phyloP scores from a whole-genome alignment of 2,329 filamentous ascomycete species.

The Exophiala alcalophila region DNA sequence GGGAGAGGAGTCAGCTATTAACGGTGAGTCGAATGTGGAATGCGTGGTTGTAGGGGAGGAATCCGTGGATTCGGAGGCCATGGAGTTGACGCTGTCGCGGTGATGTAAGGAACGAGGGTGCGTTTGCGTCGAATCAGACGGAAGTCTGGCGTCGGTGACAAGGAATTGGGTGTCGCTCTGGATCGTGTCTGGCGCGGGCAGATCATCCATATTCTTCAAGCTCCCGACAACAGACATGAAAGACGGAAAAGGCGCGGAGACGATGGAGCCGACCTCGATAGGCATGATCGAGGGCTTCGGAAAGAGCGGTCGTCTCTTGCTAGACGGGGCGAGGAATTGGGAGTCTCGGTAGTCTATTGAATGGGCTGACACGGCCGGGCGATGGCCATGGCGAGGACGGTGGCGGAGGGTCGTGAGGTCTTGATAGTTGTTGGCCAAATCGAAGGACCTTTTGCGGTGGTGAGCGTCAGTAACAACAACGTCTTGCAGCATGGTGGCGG shows the following conservation, averaged over 20 bases:
- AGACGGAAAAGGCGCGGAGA: conserved; percentile 29
- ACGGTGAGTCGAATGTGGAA: conserved; percentile 87
- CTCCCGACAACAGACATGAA: conserved; percentile 31
- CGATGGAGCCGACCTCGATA: conserved; percentile 26
- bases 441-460: conserved; percentile 30
- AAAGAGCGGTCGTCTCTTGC: conserved; percentile 25
- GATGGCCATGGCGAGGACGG: conserved; percentile 23
- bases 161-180: conserved; percentile 21
- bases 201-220: conserved; percentile 24
- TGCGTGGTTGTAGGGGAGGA: conserved; percentile 93
- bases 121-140: conserved; percentile 6
- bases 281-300: conserved; percentile 27
- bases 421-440: conserved; percentile 23
- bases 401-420: conserved; percentile 13
- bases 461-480: conserved; percentile 26
- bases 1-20: conserved; percentile 84
- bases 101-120: conserved; percentile 32
- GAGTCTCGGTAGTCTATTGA: conserved; percentile 14
- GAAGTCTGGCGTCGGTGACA: conserved; percentile 21
- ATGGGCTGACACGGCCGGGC: conserved; percentile 9
- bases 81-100: conserved; percentile 44
- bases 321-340: conserved; percentile 13
- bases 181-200: conserved; percentile 16
- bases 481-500: conserved; percentile 16
- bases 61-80: conserved; percentile 75